Percentiles rank a stretch among this genome's conserved stretches.
phyloP scores from a whole-genome alignment of 805 yeast genomes.

The Tetrapisispora iriomotensis region DNA sequence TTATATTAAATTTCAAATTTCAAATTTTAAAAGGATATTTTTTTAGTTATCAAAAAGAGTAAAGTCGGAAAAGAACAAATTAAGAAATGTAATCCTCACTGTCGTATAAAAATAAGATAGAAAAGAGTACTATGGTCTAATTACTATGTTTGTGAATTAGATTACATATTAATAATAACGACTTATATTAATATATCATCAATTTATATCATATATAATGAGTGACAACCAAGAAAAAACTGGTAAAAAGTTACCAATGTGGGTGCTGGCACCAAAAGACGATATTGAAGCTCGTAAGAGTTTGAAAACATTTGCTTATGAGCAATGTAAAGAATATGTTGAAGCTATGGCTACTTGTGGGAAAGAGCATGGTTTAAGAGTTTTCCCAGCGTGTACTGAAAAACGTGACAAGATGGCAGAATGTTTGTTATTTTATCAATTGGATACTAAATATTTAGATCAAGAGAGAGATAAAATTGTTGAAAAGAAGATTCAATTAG shows the following conservation, averaged over 20 bases:
- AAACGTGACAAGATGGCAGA: slow-evolving; percentile 47
- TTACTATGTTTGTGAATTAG: too few species aligned
- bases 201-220: background rate
- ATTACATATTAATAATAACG: too few species aligned
- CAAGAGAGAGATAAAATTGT: slow-evolving; percentile 57
- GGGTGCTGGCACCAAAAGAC: slow-evolving; percentile 71
- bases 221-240: background rate
- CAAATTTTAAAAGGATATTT: too few species aligned
- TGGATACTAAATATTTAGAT: slow-evolving; percentile 50
- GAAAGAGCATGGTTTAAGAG: slow-evolving; percentile 49
- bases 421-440: slow-evolving; percentile 55
- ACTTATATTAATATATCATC: too few species aligned
- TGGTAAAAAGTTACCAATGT: slow-evolving; percentile 41
- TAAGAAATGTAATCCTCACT: too few species aligned
- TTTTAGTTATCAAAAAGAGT: too few species aligned
- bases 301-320: slow-evolving; percentile 59
- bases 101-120: too few species aligned
- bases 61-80: too few species aligned
- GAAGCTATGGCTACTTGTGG: slow-evolving; percentile 60
- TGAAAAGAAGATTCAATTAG: slow-evolving; percentile 39
- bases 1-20: too few species aligned
- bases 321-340: slow-evolving; percentile 58
- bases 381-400: slow-evolving; percentile 55
- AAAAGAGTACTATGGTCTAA: too few species aligned
- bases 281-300: slow-evolving; percentile 63